Percentiles rank a stretch among this genome's conserved stretches.
These are phyloP conservation scores for Herpotrichia juniperi DNA, from an alignment of 2,329 filamentous ascomycete species.

Conservation along the genomic window DNA sequence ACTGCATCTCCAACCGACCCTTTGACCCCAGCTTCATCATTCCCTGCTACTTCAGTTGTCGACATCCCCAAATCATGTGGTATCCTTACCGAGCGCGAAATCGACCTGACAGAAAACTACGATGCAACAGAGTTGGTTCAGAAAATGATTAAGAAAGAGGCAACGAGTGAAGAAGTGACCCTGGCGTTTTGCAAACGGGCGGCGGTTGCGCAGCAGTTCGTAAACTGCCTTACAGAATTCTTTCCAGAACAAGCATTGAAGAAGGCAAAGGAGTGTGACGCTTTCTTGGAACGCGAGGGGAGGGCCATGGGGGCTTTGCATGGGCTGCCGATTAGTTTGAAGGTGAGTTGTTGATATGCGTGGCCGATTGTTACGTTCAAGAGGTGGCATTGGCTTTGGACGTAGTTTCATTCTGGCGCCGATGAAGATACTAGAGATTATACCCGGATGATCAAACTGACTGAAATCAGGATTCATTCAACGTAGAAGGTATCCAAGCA, in stretches of 20 bases:
- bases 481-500: constrained; percentile 62
- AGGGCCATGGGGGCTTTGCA: constrained; percentile 58
- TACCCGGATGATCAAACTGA: neutral
- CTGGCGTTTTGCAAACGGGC: constrained; percentile 61
- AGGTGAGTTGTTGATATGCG: constrained; percentile 35
- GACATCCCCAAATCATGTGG: constrained; percentile 37
- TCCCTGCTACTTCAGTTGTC: constrained; percentile 24
- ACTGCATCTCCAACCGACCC: too few species aligned
- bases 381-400: too few species aligned
- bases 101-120: constrained; percentile 42
- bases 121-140: constrained; percentile 40
- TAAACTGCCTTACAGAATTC: constrained; percentile 54
- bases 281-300: constrained; percentile 42
- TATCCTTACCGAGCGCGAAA: constrained; percentile 36
- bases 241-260: constrained; percentile 50
- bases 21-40: neutral
- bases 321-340: constrained; percentile 62
- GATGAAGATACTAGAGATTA: too few species aligned
- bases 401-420: too few species aligned
- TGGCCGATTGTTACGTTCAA: neutral
- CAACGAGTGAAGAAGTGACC: constrained; percentile 51
- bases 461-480: constrained; percentile 60
- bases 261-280: constrained; percentile 47
- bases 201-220: constrained; percentile 64
- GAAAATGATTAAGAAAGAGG: constrained; percentile 26